Evolutionary conservation across 192 early-diverging fungal species (phyloP).

Genomic region (Phlyctochytrium planicorne): DNA sequence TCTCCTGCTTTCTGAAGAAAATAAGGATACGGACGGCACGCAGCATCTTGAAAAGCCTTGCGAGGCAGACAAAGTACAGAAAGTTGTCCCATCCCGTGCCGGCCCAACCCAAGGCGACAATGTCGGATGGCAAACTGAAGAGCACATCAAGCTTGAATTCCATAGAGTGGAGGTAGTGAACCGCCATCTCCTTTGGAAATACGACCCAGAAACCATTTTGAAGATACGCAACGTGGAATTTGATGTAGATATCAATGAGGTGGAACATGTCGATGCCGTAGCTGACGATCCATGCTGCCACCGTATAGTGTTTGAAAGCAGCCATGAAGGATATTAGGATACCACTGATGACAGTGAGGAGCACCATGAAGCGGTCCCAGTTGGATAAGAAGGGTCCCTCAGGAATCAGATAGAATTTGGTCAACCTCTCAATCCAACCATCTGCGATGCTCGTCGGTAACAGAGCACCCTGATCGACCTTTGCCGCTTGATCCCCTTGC

Average conservation of each 20-base stretch:
- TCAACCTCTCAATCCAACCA: conserved; percentile 36
- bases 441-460: conserved; percentile 34
- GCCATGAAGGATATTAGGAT: conserved; percentile 49
- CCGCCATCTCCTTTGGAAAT: conserved; percentile 53
- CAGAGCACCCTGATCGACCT: conserved; percentile 19
- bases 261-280: conserved; percentile 46
- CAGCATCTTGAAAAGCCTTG: conserved; percentile 42
- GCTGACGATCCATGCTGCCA: conserved; percentile 30
- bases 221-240: conserved; percentile 53
- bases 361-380: conserved; percentile 45
- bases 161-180: conserved; percentile 40
- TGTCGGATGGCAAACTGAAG: conserved; percentile 43
- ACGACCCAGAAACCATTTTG: conserved; percentile 54
- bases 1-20: conserved; percentile 43
- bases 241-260: conserved; percentile 49
- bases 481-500: neutral
- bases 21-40: conserved; percentile 36
- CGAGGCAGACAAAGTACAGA: conserved; percentile 30
- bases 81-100: conserved; percentile 13
- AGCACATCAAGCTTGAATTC: conserved; percentile 50
- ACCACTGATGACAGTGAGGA: conserved; percentile 40
- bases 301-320: conserved; percentile 43
- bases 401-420: conserved; percentile 52
- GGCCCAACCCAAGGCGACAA: conserved; percentile 42
- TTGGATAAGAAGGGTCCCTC: conserved; percentile 35